A percentile compares a stretch with the other conserved stretches of the same genome.
Evolutionary conservation across 1,284 basidiomycete genomes (phyloP).

Genomic region (Lentinula novae-zelandiae): DNA sequence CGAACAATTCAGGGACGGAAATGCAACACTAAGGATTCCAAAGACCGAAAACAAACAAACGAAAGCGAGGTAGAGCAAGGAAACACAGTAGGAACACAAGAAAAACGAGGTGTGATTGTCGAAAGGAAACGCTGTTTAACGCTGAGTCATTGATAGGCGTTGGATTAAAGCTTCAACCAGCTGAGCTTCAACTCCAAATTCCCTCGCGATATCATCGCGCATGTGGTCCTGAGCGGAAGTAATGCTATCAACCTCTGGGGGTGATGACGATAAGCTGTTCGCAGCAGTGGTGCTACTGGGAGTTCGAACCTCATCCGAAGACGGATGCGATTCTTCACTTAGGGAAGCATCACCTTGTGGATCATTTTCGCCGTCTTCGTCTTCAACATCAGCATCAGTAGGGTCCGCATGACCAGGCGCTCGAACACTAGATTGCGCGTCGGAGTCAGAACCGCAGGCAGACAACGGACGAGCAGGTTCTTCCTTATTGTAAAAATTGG

Average conservation of each 20-base stretch:
- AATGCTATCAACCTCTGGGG: neutral
- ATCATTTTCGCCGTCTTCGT: slow-evolving; percentile 16
- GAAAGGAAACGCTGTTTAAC: neutral
- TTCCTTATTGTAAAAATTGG: slow-evolving; percentile 17
- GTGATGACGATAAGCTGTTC: neutral
- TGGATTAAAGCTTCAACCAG: slow-evolving; percentile 67
- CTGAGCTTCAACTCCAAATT: slow-evolving; percentile 68
- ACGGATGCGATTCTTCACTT: neutral
- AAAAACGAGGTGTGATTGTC: neutral
- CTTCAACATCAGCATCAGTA: slow-evolving; percentile 18
- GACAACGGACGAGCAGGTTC: slow-evolving; percentile 1
- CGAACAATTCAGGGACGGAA: neutral
- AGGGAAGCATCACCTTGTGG: slow-evolving; percentile 2
- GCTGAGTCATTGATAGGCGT: slow-evolving; percentile 34
- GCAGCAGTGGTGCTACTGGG: slow-evolving; percentile 14
- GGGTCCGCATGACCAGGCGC: neutral
- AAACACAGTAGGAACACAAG: neutral
- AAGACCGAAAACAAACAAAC: neutral
- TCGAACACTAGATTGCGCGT: neutral
- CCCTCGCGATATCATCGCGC: slow-evolving; percentile 56
- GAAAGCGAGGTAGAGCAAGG: slow-evolving; percentile 1
- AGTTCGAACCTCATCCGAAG: slow-evolving; percentile 6
- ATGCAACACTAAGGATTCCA: neutral
- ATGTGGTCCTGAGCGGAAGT: slow-evolving; percentile 20
- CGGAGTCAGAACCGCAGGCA: neutral